Conservation (phyloP, 306 rosid species). For the Elaeagnus macrophylla region DNA sequence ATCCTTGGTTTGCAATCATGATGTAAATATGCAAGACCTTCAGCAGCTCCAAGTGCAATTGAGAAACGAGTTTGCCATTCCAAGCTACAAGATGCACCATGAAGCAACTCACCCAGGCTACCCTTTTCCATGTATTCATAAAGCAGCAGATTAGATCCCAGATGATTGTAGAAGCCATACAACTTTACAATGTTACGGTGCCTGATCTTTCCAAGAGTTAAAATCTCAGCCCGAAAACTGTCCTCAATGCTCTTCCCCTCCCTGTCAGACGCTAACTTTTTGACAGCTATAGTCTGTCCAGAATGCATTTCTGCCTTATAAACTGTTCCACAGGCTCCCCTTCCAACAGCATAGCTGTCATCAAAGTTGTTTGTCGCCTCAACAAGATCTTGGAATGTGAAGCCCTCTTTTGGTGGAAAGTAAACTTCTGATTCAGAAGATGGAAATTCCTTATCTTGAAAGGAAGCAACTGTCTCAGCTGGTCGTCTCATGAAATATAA, state of each 20-base stretch:
- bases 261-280: conserved; percentile 78
- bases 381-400: conserved; percentile 74
- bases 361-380: conserved; percentile 77
- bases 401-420: conserved; percentile 74
- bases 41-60: conserved; percentile 97
- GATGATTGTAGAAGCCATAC: conserved; percentile 78
- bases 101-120: conserved; percentile 87
- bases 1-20: conserved; percentile 95
- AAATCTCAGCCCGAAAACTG: conserved; percentile 81
- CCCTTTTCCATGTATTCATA: conserved; percentile 92
- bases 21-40: conserved; percentile 94
- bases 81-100: conserved; percentile 48
- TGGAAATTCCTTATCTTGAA: conserved; percentile 38
- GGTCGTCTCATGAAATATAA: conserved; percentile 62
- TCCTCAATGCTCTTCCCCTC: conserved; percentile 76
- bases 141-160: conserved; percentile 80
- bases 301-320: conserved; percentile 69
- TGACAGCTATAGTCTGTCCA: conserved; percentile 75
- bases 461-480: conserved; percentile 31
- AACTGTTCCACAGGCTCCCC: conserved; percentile 91
- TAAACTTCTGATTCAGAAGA: conserved; percentile 66
- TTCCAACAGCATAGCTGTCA: conserved; percentile 69
- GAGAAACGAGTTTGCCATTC: conserved; percentile 82
- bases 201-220: conserved; percentile 84
- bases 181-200: conserved; percentile 91